Conservation (phyloP, 1,284 basidiomycete genomes). For the Ganoderma lingzhi region DNA sequence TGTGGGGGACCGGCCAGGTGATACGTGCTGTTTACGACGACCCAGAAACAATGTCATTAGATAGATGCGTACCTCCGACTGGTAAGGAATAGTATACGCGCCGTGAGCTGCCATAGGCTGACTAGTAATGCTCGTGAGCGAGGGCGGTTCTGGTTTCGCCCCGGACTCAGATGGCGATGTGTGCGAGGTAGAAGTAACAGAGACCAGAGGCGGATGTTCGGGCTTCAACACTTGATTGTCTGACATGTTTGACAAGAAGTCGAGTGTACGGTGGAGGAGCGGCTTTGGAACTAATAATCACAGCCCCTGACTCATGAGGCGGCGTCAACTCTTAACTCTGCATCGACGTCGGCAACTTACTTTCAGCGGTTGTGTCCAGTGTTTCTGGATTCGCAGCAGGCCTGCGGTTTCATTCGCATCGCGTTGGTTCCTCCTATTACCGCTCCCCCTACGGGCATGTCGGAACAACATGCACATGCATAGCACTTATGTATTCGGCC, state of each 20-base stretch:
- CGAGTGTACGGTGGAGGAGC: not conserved
- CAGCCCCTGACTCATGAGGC: not conserved
- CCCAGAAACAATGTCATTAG: not conserved
- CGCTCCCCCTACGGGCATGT: too few species aligned
- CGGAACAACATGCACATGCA: too few species aligned
- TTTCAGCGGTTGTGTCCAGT: not conserved
- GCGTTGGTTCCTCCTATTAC: not conserved
- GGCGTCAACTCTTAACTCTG: not conserved
- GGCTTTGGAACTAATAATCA: not conserved
- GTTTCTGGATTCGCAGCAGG: too few species aligned
- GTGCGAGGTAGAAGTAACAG: not conserved
- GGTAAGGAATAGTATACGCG: not conserved
- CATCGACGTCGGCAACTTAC: not conserved
- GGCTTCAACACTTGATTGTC: not conserved
- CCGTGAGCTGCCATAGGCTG: too few species aligned
- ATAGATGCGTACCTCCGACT: not conserved
- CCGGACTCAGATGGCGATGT: not conserved
- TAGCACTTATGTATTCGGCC: too few species aligned
- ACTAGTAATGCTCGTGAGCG: too few species aligned
- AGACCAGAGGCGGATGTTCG: not conserved
- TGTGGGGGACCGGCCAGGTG: conserved; percentile 2
- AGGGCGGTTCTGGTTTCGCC: not conserved
- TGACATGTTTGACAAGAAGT: not conserved
- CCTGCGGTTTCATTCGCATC: too few species aligned
- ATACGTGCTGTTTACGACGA: not conserved